Evolutionary conservation across 2,329 filamentous ascomycete species (phyloP).

Genomic region (Fusarium nanum): DNA sequence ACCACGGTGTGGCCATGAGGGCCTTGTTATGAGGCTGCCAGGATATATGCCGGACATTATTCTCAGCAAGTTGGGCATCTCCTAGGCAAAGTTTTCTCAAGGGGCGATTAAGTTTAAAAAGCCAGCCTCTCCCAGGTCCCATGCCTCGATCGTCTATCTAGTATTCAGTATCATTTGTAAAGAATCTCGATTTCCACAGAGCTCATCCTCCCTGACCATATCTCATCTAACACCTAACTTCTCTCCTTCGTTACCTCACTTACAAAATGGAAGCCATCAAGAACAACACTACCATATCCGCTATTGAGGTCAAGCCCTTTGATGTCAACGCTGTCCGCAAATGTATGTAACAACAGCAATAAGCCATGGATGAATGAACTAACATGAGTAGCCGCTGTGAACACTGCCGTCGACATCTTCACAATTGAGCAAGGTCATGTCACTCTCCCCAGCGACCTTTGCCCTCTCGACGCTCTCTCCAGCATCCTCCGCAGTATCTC

Average conservation of each 20-base stretch:
- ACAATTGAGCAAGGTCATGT: slow-evolving; percentile 41
- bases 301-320: slow-evolving; percentile 30
- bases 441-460: slow-evolving; percentile 39
- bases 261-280: slow-evolving; percentile 41
- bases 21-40: slow-evolving; percentile 41
- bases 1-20: slow-evolving; percentile 45
- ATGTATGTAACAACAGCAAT: slow-evolving; percentile 20
- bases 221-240: slow-evolving; percentile 1
- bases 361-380: slow-evolving; percentile 2
- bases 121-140: slow-evolving; percentile 6
- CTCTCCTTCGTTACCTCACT: not conserved
- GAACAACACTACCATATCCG: slow-evolving; percentile 35
- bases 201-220: not conserved
- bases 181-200: not conserved
- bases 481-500: slow-evolving; percentile 41
- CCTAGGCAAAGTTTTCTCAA: slow-evolving; percentile 20
- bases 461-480: slow-evolving; percentile 43
- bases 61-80: slow-evolving; percentile 33
- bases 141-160: slow-evolving; percentile 2
- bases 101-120: slow-evolving; percentile 33
- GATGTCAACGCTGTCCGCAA: slow-evolving; percentile 19
- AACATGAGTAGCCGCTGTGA: slow-evolving; percentile 40
- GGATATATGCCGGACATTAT: slow-evolving; percentile 24
- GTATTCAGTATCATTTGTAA: slow-evolving; percentile 9
- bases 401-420: slow-evolving; percentile 41